Evolutionary conservation across 495 filamentous ascomycete genomes (phyloP).

Genomic region (Cudoniella acicularis): DNA sequence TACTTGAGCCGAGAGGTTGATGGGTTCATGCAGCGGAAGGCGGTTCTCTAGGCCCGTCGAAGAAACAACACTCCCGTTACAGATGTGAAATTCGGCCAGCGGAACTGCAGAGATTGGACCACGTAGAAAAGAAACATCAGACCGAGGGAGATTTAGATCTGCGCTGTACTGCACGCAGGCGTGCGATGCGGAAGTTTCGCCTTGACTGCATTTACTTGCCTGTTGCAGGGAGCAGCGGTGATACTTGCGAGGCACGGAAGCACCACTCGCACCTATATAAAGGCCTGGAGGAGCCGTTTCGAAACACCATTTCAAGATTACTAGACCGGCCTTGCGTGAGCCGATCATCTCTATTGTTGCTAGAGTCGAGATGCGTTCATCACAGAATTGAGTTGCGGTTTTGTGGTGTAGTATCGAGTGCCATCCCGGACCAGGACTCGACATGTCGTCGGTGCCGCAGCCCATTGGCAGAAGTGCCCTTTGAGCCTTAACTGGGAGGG

Average conservation of each 20-base stretch:
- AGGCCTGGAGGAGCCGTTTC: neutral
- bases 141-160: constrained; percentile 7
- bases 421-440: too few species aligned
- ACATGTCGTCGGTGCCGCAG: neutral
- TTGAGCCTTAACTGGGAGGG: neutral
- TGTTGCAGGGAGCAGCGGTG: too few species aligned
- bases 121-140: constrained; percentile 4
- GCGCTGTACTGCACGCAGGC: neutral
- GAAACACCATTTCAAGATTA: neutral
- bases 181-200: constrained; percentile 1
- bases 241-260: neutral
- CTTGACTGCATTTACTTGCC: neutral
- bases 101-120: neutral
- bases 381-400: too few species aligned
- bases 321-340: neutral
- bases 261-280: neutral
- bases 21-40: neutral
- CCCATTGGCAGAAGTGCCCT: neutral
- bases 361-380: too few species aligned
- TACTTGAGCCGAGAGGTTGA: neutral
- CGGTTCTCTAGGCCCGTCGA: neutral
- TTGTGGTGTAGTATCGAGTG: too few species aligned
- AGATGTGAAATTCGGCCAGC: neutral
- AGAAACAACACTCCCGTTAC: neutral
- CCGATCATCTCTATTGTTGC: too few species aligned